phyloP scores from a whole-genome alignment of 495 filamentous ascomycete genomes.

The Penicillium robsamsonii region DNA sequence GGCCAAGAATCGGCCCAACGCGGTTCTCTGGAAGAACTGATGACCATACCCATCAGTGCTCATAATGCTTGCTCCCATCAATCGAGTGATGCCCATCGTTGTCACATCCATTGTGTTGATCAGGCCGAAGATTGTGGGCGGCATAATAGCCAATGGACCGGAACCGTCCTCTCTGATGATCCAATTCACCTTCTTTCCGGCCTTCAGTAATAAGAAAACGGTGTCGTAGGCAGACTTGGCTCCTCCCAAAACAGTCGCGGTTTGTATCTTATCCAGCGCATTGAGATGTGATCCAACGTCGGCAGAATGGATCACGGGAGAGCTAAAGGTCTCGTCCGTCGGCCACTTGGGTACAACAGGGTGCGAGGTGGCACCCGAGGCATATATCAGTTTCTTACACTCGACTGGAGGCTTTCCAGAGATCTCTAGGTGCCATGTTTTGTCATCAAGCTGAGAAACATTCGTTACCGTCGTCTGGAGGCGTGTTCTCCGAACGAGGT shows the following conservation, averaged over 20 bases:
- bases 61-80: slow-evolving; percentile 17
- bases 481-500: slow-evolving; percentile 17
- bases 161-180: slow-evolving; percentile 65
- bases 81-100: not conserved
- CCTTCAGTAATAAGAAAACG: slow-evolving; percentile 18
- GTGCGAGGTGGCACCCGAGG: not conserved
- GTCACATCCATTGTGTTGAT: slow-evolving; percentile 15
- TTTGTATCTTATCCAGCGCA: not conserved
- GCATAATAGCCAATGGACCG: slow-evolving; percentile 41
- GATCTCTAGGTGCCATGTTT: not conserved
- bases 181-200: slow-evolving; percentile 58
- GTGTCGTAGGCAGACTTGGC: slow-evolving; percentile 33
- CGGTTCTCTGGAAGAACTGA: slow-evolving; percentile 12
- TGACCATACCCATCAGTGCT: slow-evolving; percentile 16
- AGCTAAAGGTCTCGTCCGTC: not conserved
- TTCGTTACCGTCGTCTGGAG: slow-evolving; percentile 17
- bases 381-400: not conserved
- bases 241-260: slow-evolving; percentile 22
- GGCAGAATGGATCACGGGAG: not conserved
- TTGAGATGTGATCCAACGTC: not conserved
- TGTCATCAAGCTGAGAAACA: slow-evolving; percentile 1
- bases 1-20: too few relatives aligned
- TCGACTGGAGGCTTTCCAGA: not conserved
- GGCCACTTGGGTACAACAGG: not conserved
- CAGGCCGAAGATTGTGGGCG: not conserved